Conservation (phyloP, 345 rosid species). For the Eutrema japonicum region DNA sequence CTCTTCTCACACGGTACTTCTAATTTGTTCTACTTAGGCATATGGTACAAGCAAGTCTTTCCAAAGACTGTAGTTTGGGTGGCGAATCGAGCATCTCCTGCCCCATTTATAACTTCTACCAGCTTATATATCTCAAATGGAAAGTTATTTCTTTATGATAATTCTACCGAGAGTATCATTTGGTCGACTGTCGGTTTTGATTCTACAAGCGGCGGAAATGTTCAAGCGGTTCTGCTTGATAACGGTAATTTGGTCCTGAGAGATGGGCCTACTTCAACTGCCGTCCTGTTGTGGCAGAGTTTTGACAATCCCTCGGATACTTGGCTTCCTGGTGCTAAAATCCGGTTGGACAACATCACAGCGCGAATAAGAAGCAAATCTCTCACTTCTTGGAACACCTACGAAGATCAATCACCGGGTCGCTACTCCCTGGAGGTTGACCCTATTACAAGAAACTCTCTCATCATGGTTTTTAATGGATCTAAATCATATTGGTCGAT, state of each 20-base stretch:
- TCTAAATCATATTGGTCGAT: slow-evolving; percentile 54
- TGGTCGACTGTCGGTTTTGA: slow-evolving; percentile 57
- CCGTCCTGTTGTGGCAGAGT: slow-evolving; percentile 59
- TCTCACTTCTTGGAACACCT: slow-evolving; percentile 61
- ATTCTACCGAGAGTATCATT: slow-evolving; percentile 27
- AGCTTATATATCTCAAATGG: slow-evolving; percentile 52
- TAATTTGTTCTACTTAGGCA: slow-evolving; percentile 60
- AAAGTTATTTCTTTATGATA: slow-evolving; percentile 58
- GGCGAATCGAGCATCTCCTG: slow-evolving; percentile 59
- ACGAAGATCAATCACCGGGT: slow-evolving; percentile 58
- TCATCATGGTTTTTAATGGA: slow-evolving; percentile 51
- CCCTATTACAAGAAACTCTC: slow-evolving; percentile 45
- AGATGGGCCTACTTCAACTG: slow-evolving; percentile 41
- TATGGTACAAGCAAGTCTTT: slow-evolving; percentile 53
- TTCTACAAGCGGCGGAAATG: slow-evolving; percentile 21
- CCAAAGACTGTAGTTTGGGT: slow-evolving; percentile 57
- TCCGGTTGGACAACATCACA: slow-evolving; percentile 43
- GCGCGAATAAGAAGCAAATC: slow-evolving; percentile 29
- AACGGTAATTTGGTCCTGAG: slow-evolving; percentile 61
- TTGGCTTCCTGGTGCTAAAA: slow-evolving; percentile 67
- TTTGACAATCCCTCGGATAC: slow-evolving; percentile 63
- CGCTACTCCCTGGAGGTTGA: slow-evolving; percentile 59
- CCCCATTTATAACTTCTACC: slow-evolving; percentile 41
- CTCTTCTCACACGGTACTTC: slow-evolving; percentile 63
- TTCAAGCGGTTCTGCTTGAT: slow-evolving; percentile 55